Conservation (phyloP, 148 eudicot species). For the Rhododendron molle region DNA sequence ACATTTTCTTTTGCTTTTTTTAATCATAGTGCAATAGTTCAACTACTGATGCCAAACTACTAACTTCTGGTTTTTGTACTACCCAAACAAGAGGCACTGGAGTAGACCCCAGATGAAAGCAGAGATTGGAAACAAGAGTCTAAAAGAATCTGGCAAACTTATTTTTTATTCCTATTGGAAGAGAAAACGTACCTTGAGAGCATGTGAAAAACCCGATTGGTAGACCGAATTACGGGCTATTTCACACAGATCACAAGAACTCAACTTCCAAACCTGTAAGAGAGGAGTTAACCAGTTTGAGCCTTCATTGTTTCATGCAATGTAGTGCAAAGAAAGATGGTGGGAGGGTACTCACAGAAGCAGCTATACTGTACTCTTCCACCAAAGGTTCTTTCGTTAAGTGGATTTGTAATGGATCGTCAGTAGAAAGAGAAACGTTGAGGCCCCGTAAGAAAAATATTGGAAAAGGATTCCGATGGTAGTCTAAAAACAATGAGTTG, state of each 20-base stretch:
- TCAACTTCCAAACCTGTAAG: slow-evolving; percentile 88
- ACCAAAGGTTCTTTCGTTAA: slow-evolving; percentile 95
- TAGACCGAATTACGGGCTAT: slow-evolving; percentile 96
- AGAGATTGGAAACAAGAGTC: neutral
- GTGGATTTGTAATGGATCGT: slow-evolving; percentile 97
- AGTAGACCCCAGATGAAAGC: neutral
- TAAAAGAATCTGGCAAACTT: neutral
- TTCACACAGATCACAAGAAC: slow-evolving; percentile 94
- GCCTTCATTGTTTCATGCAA: neutral
- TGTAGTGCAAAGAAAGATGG: neutral
- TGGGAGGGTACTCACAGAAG: slow-evolving; percentile 59
- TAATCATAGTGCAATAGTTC: neutral
- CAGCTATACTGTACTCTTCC: slow-evolving; percentile 99
- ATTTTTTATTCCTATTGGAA: neutral
- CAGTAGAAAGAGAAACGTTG: slow-evolving; percentile 97
- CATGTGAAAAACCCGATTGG: slow-evolving; percentile 97
- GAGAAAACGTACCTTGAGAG: slow-evolving; percentile 60
- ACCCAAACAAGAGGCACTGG: neutral
- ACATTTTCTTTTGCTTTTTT: neutral
- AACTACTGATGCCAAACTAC: neutral
- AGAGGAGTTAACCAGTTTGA: slow-evolving; percentile 4
- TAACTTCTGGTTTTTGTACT: neutral
- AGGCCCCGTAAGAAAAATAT: slow-evolving; percentile 91
- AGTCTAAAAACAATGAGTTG: slow-evolving; percentile 94
- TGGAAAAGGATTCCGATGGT: slow-evolving; percentile 96